Evolutionary conservation across 768 basidiomycete genomes (phyloP).

Genomic region (Xerocomellus dryophilus): DNA sequence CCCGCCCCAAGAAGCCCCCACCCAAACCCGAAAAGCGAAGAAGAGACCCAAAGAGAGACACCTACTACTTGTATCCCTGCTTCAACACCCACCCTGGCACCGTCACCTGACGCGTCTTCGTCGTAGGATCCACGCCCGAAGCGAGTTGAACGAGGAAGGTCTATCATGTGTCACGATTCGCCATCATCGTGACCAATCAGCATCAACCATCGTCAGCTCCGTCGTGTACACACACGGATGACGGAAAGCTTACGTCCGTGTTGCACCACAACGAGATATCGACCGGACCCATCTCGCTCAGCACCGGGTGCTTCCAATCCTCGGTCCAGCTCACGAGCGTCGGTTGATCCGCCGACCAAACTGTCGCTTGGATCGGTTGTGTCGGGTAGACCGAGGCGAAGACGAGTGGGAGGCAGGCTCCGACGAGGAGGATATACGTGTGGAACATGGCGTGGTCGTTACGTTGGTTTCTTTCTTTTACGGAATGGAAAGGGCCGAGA

Average conservation of each 20-base stretch:
- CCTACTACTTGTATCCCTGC: constrained; percentile 34
- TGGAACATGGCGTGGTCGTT: constrained; percentile 7
- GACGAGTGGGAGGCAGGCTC: constrained; percentile 12
- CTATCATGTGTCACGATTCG: constrained; percentile 20
- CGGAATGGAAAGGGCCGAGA: background rate
- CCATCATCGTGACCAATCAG: background rate
- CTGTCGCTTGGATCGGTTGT: constrained; percentile 44
- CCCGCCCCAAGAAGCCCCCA: background rate
- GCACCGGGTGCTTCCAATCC: constrained; percentile 38
- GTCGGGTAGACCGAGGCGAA: constrained; percentile 49
- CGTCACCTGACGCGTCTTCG: constrained; percentile 22
- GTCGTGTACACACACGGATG: background rate
- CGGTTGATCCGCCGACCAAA: constrained; percentile 43
- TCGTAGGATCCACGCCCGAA: constrained; percentile 38
- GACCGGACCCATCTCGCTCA: constrained; percentile 42
- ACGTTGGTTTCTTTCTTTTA: background rate
- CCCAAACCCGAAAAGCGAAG: background rate
- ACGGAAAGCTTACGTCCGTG: constrained; percentile 35
- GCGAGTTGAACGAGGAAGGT: constrained; percentile 44
- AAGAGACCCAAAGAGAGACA: constrained; percentile 1
- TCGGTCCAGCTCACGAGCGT: constrained; percentile 51
- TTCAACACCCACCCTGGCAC: constrained; percentile 29
- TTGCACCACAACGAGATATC: constrained; percentile 46
- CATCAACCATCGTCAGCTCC: background rate
- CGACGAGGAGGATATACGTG: background rate